Base-by-base conservation (phyloP, 2,329 filamentous ascomycete species). In the Cladorrhinum sp. region DNA sequence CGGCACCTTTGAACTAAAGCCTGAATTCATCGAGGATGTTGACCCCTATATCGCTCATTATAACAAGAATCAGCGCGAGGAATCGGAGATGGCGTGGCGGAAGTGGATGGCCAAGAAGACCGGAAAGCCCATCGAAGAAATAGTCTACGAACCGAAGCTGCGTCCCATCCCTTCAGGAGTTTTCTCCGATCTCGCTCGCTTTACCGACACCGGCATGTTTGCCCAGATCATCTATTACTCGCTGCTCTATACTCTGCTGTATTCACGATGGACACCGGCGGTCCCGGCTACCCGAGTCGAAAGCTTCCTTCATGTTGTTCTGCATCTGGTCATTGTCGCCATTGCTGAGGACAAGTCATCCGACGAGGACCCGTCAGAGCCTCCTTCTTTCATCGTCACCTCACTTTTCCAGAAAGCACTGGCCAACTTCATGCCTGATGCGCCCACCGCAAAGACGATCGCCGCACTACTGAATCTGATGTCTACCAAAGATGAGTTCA, bases 41-140 rank as follows among this genome's bases (percentile, higher is more conserved):
- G 96, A 99, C 72, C 95, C 96, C 0, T 99, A 97, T 73, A 95
- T 93, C 70, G 90, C 93, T 6, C 92, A 98, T 71, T 99, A 96
- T 74, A 96, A 88, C 70, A 96, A 96, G 72, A 99, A 99, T 70
- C 94, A 98, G 73, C 86, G 95, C 55, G 95, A 99, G 71, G 95
- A 99, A 73, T 92, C 94, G 0, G 95, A 99, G 74, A 87, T 85
- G 67, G 89, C 92, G 2, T 97, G 95, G 77, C 92, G 89, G 68
- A 88, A 89, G 70, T 89, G 91, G 80, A 87, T 95, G 79, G 91
- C 92, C 10, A 92, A 92, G 76, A 92, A 90, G 75, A 92, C 89
- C 0, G 92, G 93, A 18, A 92, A 93, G 72, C 81, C 87, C 49
- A 78, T 84, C 1, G 86, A 91, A 46, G 92, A 97, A 58, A 87